These are phyloP conservation scores for Colletotrichum abscissum DNA, from an alignment of 2,329 filamentous ascomycete genomes.

Conservation along the genomic window DNA sequence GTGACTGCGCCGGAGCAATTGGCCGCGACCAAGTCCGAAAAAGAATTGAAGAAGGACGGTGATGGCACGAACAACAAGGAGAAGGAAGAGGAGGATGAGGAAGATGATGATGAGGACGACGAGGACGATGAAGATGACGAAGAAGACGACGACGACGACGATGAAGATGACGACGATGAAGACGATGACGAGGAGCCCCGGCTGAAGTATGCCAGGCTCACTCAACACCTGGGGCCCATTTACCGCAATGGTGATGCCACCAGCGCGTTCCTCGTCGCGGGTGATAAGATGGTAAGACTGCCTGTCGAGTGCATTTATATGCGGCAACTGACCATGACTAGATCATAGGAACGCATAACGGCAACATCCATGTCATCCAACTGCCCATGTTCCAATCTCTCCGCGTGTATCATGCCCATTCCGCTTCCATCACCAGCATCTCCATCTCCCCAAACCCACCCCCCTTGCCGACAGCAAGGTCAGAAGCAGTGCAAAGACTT, in stretches of 20 bases:
- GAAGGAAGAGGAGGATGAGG: constrained; percentile 34
- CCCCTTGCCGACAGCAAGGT: constrained; percentile 57
- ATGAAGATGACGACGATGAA: constrained; percentile 78
- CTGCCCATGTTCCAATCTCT: constrained; percentile 84
- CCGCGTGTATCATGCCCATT: constrained; percentile 91
- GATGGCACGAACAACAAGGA: constrained; percentile 36
- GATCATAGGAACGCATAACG: constrained; percentile 95
- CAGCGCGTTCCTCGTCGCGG: constrained; percentile 88
- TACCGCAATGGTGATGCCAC: constrained; percentile 97
- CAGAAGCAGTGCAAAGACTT: constrained; percentile 52
- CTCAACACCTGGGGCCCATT: constrained; percentile 79
- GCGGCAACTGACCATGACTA: constrained; percentile 51
- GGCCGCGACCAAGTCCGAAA: constrained; percentile 28
- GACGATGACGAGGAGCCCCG: constrained; percentile 94
- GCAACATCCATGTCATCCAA: constrained; percentile 91
- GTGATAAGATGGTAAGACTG: constrained; percentile 89
- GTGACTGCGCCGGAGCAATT: background rate
- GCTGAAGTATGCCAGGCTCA: constrained; percentile 92
- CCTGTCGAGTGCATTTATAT: background rate
- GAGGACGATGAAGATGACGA: constrained; percentile 55
- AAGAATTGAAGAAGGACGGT: constrained; percentile 39
- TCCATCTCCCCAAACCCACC: constrained; percentile 89
- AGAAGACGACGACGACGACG: constrained; percentile 61
- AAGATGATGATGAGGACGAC: constrained; percentile 37
- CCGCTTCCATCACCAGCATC: constrained; percentile 88